phyloP scores from a whole-genome alignment of 306 rosid species.

The Castanea mollissima region DNA sequence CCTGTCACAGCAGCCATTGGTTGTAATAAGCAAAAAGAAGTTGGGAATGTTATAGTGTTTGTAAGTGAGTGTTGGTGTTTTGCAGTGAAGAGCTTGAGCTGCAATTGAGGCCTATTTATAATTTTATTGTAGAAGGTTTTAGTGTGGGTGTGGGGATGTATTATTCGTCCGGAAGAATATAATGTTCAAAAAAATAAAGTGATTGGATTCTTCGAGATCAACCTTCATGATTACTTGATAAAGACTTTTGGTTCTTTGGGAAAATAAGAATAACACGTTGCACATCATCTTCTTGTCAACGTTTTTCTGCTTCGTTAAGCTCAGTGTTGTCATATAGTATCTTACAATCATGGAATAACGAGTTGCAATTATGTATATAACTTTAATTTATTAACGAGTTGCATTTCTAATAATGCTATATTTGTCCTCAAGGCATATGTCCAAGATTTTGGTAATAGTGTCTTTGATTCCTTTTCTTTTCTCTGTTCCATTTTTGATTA shows the following conservation, averaged over 20 bases:
- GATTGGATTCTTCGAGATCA: background rate
- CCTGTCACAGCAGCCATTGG: background rate
- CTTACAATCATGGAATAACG: background rate
- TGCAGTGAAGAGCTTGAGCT: background rate
- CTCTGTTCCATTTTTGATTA: background rate
- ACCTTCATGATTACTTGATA: background rate
- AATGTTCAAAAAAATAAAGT: background rate
- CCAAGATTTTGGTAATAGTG: background rate
- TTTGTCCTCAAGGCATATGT: background rate
- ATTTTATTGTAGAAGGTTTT: too few relatives aligned
- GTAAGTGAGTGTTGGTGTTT: background rate
- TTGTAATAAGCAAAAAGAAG: background rate
- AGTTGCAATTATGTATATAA: background rate
- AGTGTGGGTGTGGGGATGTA: background rate
- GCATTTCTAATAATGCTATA: background rate
- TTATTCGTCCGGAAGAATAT: background rate
- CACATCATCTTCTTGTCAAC: background rate
- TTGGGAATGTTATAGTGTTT: background rate
- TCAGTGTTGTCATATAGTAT: background rate
- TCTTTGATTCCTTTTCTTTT: background rate
- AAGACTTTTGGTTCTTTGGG: background rate
- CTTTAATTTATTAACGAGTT: background rate
- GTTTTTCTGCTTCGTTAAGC: background rate
- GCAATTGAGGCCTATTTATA: conserved; percentile 2
- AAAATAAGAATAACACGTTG: background rate